phyloP scores from a whole-genome alignment of 1,139 yeast species.

The Lodderomyces oxycetoniae region DNA sequence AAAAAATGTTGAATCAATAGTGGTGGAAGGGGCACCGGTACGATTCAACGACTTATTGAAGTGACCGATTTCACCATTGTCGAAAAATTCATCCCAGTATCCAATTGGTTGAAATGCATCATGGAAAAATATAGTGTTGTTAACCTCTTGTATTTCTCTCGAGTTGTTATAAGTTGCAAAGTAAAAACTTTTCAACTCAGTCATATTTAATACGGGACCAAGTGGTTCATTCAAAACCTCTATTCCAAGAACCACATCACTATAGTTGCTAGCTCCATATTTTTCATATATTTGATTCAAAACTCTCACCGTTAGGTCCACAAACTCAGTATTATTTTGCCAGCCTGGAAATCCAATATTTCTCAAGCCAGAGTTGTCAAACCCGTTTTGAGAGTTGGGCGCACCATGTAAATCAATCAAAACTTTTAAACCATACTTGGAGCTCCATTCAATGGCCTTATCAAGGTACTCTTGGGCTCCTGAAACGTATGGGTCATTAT shows the following conservation, averaged over 20 bases:
- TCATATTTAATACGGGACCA: conserved; percentile 37
- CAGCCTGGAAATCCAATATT: conserved; percentile 45
- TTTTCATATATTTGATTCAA: conserved; percentile 39
- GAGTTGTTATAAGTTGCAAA: conserved; percentile 36
- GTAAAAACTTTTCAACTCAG: conserved; percentile 37
- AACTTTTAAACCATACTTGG: conserved; percentile 44
- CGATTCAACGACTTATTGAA: conserved; percentile 1
- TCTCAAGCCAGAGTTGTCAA: conserved; percentile 61
- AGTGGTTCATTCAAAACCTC: conserved; percentile 68
- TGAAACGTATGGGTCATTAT: conserved; percentile 53
- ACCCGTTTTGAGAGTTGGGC: conserved; percentile 70
- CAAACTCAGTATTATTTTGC: conserved; percentile 41
- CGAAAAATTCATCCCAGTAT: conserved; percentile 47
- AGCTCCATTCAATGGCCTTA: conserved; percentile 53
- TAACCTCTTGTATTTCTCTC: conserved; percentile 29
- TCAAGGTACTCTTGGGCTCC: conserved; percentile 54
- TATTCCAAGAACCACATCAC: conserved; percentile 53
- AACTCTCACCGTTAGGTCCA: conserved; percentile 40
- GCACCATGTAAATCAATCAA: conserved; percentile 66
- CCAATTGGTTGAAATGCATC: conserved; percentile 54
- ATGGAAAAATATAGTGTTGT: conserved; percentile 50
- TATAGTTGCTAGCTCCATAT: conserved; percentile 39
- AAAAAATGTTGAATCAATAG: conserved; percentile 18
- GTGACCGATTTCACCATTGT: conserved; percentile 18
- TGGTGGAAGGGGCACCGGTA: background rate